Evolutionary conservation across 1,284 basidiomycete species (phyloP).

Genomic region (Microbotryum silenes-acaulis): DNA sequence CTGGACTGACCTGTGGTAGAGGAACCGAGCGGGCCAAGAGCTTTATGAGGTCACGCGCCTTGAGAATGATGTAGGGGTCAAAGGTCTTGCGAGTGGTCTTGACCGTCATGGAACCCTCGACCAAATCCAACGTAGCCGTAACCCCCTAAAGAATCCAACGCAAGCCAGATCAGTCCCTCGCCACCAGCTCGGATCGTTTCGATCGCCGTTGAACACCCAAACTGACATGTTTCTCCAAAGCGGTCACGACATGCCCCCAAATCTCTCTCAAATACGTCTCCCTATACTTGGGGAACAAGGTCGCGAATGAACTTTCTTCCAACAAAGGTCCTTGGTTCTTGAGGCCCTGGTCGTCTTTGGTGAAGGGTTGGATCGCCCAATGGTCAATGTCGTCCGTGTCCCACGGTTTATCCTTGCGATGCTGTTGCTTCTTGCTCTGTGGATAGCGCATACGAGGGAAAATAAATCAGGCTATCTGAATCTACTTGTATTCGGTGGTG

Average conservation of each 20-base stretch:
- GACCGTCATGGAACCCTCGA: conserved; percentile 96
- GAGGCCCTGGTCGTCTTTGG: conserved; percentile 14
- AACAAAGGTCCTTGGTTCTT: conserved; percentile 89
- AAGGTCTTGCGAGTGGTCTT: conserved; percentile 93
- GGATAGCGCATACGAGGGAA: no score
- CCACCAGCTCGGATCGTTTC: not conserved
- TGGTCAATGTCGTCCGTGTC: conserved; percentile 98
- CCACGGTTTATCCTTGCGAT: conserved; percentile 94
- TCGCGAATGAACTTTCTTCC: conserved; percentile 95
- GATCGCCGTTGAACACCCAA: conserved; percentile 21
- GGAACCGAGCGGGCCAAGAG: conserved; percentile 87
- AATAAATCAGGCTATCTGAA: not conserved
- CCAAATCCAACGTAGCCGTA: conserved; percentile 84
- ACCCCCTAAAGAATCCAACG: conserved; percentile 54
- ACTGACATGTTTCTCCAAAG: conserved; percentile 69
- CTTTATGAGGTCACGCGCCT: conserved; percentile 93
- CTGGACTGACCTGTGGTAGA: conserved; percentile 43
- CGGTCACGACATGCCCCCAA: conserved; percentile 86
- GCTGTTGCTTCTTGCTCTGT: conserved; percentile 64
- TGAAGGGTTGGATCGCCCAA: conserved; percentile 49
- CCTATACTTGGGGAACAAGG: conserved; percentile 96
- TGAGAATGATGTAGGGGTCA: conserved; percentile 93
- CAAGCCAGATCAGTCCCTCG: not conserved
- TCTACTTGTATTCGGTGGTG: no score
- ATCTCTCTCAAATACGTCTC: conserved; percentile 93